phyloP scores from a whole-genome alignment of 495 filamentous ascomycete genomes.

The Daldinia concentrica region DNA sequence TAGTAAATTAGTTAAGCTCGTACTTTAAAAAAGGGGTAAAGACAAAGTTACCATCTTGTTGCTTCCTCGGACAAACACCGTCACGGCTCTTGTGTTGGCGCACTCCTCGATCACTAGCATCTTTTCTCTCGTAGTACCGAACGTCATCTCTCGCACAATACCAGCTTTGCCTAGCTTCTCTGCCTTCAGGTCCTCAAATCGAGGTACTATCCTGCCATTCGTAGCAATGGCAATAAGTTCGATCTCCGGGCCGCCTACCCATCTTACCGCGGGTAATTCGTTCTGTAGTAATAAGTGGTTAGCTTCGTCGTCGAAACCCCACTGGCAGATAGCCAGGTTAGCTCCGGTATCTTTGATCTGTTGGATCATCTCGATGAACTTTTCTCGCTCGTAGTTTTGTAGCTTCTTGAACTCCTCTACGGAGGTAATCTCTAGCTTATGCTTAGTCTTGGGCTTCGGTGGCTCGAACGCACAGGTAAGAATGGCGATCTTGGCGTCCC shows the following conservation, averaged over 20 bases:
- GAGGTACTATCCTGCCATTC: slow-evolving; percentile 94
- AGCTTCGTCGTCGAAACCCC: slow-evolving; percentile 99
- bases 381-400: slow-evolving; percentile 92
- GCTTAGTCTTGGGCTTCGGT: slow-evolving; percentile 99
- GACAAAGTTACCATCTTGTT: slow-evolving; percentile 90
- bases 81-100: slow-evolving; percentile 96
- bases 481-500: slow-evolving; percentile 95
- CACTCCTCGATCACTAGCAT: slow-evolving; percentile 99
- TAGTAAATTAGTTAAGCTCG: slow-evolving; percentile 42
- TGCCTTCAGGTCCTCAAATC: slow-evolving; percentile 91
- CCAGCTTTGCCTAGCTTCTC: slow-evolving; percentile 93
- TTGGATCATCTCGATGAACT: slow-evolving; percentile 98
- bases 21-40: background rate
- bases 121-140: slow-evolving; percentile 97
- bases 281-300: slow-evolving; percentile 97
- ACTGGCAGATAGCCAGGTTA: slow-evolving; percentile 98
- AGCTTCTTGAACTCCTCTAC: slow-evolving; percentile 98
- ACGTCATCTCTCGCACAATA: slow-evolving; percentile 91
- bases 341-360: slow-evolving; percentile 97
- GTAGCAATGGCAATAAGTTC: slow-evolving; percentile 99
- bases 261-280: slow-evolving; percentile 92
- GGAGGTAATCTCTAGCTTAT: slow-evolving; percentile 97
- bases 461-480: slow-evolving; percentile 98
- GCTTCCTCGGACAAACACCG: slow-evolving; percentile 93
- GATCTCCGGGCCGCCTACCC: slow-evolving; percentile 98